Evolutionary conservation across 2,329 filamentous ascomycete genomes (phyloP), one percentile per base, ranked within the genome.

Genomic region (Phialophora chinensis): DNA sequence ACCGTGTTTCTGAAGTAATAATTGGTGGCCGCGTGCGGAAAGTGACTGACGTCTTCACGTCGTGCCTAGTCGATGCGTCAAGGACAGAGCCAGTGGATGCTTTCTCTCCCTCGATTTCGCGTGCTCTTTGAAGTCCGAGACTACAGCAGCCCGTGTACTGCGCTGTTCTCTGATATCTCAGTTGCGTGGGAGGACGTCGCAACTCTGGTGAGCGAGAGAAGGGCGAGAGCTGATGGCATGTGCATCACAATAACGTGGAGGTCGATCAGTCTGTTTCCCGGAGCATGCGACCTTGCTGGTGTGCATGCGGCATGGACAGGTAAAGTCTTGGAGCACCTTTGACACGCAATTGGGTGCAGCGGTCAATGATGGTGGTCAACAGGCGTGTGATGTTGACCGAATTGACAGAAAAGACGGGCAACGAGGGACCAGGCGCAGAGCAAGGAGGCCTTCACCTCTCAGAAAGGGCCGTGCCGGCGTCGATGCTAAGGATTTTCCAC

Each of bases 391-490:
- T 65, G 59, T 67, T 58, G 55, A 64, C 52, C 58, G n/a, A 54
- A 66, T 56, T 67, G 60, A 63, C 54, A 65, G 64, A 63, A 49
- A 52, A 55, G 60, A 62, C 53, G 52, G 59, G 62, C 62, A 52
- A 58, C 33, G 66, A 56, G 58, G 62, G 52, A 66, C 61, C 52
- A 54, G 58, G 59, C 58, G 53, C 59, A 62, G 63, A 50, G 62
- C 58, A 49, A 25, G 25, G 29, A 31, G 33, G 60, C 52, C 33
- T 53, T 50, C 23, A 58, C 31, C 58, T 42, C 33, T 68, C 49
- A 53, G 23, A 27, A 56, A 65, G 66, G 66, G 61, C 66, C 66
- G 66, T 68, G 57, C 66, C 63, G 66, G 66, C 50, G 60, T 63
- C 35, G 60, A 54, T 60, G 62, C 66, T 68, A 68, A 65, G 52